phyloP scores from a whole-genome alignment of 2,329 filamentous ascomycete species.

The Cercospora sojina region DNA sequence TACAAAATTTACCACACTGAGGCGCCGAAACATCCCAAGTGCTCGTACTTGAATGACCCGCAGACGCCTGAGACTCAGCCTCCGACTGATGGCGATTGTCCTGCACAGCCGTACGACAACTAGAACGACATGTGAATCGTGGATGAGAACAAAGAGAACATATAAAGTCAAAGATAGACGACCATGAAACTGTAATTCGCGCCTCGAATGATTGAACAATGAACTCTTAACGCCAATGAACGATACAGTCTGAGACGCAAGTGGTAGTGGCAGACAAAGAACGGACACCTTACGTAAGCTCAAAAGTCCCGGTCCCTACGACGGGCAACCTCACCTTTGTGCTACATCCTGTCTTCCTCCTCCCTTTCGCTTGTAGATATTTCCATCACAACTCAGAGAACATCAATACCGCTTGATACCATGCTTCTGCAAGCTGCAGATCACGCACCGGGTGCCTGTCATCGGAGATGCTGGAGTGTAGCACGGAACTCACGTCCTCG shows the following conservation, averaged over 20 bases:
- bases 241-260: neutral
- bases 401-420: neutral
- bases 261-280: neutral
- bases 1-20: slow-evolving; percentile 38
- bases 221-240: neutral
- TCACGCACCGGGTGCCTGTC: neutral
- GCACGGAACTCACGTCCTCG: neutral
- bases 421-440: neutral
- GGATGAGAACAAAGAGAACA: neutral
- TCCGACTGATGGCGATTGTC: neutral
- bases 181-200: neutral
- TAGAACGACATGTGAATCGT: neutral
- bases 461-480: neutral
- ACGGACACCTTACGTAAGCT: neutral
- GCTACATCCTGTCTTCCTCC: neutral
- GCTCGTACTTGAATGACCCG: neutral
- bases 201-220: neutral
- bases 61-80: neutral
- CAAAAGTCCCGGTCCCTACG: neutral
- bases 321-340: neutral
- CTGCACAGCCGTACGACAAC: neutral
- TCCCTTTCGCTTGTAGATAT: neutral
- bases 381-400: neutral
- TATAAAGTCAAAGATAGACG: neutral
- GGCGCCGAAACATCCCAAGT: slow-evolving; percentile 32